Base-by-base conservation (phyloP, 163 green algal species). In the Trebouxiophyceae sp. region DNA sequence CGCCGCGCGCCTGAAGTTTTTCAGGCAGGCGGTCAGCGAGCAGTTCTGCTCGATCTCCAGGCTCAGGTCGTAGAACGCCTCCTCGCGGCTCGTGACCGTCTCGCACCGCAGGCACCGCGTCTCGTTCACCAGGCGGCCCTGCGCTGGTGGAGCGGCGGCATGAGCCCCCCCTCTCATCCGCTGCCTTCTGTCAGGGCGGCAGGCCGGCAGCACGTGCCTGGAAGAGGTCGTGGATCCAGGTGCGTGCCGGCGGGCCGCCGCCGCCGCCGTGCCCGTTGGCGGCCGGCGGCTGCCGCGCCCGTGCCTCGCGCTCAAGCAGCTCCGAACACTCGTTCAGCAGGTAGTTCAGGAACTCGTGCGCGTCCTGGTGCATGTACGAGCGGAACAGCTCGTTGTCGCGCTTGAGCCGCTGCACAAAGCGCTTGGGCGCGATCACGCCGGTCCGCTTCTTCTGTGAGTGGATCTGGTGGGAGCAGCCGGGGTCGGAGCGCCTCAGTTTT, bases 271-370 rank as follows among this genome's bases (percentile, higher is more conserved):
- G 47, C 22, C 19, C 22, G 19, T 27, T 57, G 47, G 47, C 16
- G 16, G 19, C 23, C 39, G 8, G 8, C 8, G n/a, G 47, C 33
- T 44, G n/a, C 45, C 50, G 7, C 8, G 46, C 45, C 60, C 57
- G 3, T 57, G 60, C 27, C 46, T 57, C 44, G 64, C 87, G 90
- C 45, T 86, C 80, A 31, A 99, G 72, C 19, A 89, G 84, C 70
- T 99, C 94, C 19, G 71, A 81, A 45, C 93, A 83, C 34, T 94
- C 80, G 77, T 98, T 97, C 8, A 99, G 81, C 55, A 98, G 72
- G 74, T 89, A 98, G 77, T 97, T 97, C 1, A 98, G 79, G 71
- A 99, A 98, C 79, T 99, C 94, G 61, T 99, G 93, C 2, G 94
- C 94, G 75, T 99, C 94, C 86, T 96, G 89, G 68, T 97, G 91